Evolutionary conservation across 1,284 basidiomycete genomes (phyloP).

Genomic region (Cryptococcus sp.): DNA sequence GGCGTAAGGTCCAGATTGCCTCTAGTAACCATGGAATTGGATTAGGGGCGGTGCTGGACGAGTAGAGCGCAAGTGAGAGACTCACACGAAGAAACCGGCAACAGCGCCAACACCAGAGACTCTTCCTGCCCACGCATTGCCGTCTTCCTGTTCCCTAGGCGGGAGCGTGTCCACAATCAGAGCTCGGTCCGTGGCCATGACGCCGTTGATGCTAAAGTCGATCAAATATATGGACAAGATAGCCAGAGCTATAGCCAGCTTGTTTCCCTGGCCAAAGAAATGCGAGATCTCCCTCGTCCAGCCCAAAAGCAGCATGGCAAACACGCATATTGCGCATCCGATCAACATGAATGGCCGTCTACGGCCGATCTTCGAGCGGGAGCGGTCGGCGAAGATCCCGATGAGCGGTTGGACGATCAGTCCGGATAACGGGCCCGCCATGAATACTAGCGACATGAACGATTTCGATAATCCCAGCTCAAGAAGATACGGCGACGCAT

Average conservation of each 20-base stretch:
- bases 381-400: conserved; percentile 80
- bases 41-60: background rate
- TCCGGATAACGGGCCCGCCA: conserved; percentile 90
- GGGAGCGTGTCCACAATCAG: conserved; percentile 59
- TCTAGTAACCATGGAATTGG: conserved; percentile 24
- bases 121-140: conserved; percentile 92
- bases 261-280: conserved; percentile 57
- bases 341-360: conserved; percentile 81
- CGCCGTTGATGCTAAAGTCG: conserved; percentile 89
- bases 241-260: conserved; percentile 66
- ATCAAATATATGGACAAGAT: conserved; percentile 83
- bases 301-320: conserved; percentile 79
- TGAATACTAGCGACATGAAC: conserved; percentile 84
- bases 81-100: conserved; percentile 81
- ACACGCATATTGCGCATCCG: conserved; percentile 67
- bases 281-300: conserved; percentile 75
- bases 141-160: conserved; percentile 72
- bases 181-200: conserved; percentile 56
- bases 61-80: conserved; percentile 18
- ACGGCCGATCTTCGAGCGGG: conserved; percentile 79
- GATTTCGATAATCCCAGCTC: conserved; percentile 87
- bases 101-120: conserved; percentile 83
- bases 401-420: conserved; percentile 90
- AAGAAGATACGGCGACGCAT: conserved; percentile 89
- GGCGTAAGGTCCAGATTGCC: conserved; percentile 72